These are phyloP conservation scores for Annulohypoxylon moriforme DNA, from an alignment of 495 filamentous ascomycete genomes.

Conservation along the genomic window DNA sequence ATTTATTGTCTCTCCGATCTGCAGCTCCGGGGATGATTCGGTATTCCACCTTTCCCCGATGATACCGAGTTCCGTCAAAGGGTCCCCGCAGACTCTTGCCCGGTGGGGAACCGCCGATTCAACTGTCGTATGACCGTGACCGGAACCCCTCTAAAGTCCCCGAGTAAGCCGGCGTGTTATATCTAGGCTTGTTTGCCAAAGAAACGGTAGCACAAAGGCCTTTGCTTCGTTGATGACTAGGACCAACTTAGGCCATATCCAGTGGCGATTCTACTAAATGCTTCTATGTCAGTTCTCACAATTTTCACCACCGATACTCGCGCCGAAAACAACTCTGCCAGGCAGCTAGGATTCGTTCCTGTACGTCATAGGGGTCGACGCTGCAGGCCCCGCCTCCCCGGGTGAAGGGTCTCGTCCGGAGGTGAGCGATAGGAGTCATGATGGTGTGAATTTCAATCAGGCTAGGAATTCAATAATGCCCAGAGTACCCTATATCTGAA, in stretches of 20 bases:
- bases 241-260: not conserved
- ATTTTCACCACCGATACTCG: not conserved
- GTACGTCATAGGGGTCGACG: not conserved
- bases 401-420: not conserved
- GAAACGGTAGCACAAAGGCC: not conserved
- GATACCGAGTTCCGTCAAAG: constrained; percentile 18
- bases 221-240: not conserved
- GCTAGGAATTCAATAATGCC: not conserved
- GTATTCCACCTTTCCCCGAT: constrained; percentile 31
- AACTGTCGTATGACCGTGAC: constrained; percentile 1
- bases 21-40: constrained; percentile 32
- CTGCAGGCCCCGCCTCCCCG: not conserved
- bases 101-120: constrained; percentile 17
- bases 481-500: not conserved
- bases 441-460: not conserved
- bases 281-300: not conserved
- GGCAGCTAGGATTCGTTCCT: not conserved
- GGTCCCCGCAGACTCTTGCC: constrained; percentile 11
- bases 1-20: constrained; percentile 12
- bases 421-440: not conserved
- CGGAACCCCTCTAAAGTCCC: not conserved
- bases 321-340: not conserved
- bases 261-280: not conserved
- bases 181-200: not conserved
- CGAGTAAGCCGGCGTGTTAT: not conserved